Base-by-base conservation (phyloP, 2,329 filamentous ascomycete species). In the Fusarium nygamai region DNA sequence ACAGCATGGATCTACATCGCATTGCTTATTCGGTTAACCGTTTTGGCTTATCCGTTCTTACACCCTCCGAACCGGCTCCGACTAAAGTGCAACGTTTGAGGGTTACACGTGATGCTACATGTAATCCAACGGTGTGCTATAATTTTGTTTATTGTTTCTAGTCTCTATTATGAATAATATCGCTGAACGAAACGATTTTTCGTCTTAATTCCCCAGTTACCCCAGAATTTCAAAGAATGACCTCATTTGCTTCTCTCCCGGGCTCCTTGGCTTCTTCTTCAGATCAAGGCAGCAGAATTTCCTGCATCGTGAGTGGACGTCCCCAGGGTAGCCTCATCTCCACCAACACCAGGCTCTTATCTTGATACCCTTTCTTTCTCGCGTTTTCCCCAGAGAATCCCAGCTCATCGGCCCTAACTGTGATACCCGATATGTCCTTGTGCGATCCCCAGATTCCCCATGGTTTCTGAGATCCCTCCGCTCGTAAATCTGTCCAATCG, bases 241-340 rank as follows among this genome's bases (percentile, higher is more conserved):
- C 43, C 29, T 64, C 22, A 65, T 58, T 41, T 61, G 20, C 50
- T 54, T 20, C 46, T 34, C 43, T 54, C 19, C 20, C 22, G 36
- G 62, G 64, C 64, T 59, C 34, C 60, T 64, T 69, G 61, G 51
- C 51, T 31, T 56, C 48, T 36, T 34, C 58, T 59, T 70, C 58
- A 72, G 69, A 68, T 51, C 65, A 75, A 75, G 72, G 72, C 72
- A 75, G 56, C 72, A 75, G 72, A 67, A 75, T 75, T 75, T 39
- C 61, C 65, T 62, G 50, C 31, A 47, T 56, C 24, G n/a, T 71
- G 59, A 75, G 46, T 75, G 72, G 72, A 43, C 59, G 27, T 64
- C 60, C 51, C 61, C 56, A 62, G 56, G 43, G 46, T 67, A 54
- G 48, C 63, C 46, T 64, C 65, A 73, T 67, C 69, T 73, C 69